Evolutionary conservation across 1,284 basidiomycete species (phyloP), one percentile per base, ranked within the genome.

Genomic region (Cystobasidium slooffiae): DNA sequence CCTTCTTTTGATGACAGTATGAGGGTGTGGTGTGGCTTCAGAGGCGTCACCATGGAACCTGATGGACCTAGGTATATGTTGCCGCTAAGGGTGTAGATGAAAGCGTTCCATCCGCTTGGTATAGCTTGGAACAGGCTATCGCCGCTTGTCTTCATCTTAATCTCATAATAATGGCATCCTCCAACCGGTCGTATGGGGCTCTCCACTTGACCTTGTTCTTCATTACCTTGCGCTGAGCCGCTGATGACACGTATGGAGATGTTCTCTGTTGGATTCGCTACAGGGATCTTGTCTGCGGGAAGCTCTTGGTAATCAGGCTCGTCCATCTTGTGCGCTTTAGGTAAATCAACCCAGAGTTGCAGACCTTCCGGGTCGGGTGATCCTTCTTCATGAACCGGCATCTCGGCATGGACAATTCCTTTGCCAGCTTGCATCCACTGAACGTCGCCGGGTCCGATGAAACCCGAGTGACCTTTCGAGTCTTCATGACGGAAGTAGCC

Each of bases 351-450:
- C 96, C 95, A 76, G 55, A 98, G 87, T 80, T 98, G 95, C 51
- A 98, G 85, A 7, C 93, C 95, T 41, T 80, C 86, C 80, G 79
- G 94, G 86, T 81, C 91, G 84, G 91, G 89, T 4, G 84, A 76
- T n/a, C 88, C 88, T 24, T 85, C 83, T 6, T 84, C 88, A 77
- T 91, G 90, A 5, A 93, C 85, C 2, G 96, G 95, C 92, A 97
- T 97, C 83, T 87, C 82, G 49, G 81, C 80, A 74, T 84, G 84
- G 63, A 79, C 68, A 43, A 80, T 80, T 0, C 84, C 85, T 70
- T 80, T 79, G 7, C 91, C 92, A 12, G 93, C 94, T 80, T 89
- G 90, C 94, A 97, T 97, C 92, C 93, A 97, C 80, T 97, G 94
- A 2, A 96, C 89, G 72, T 93, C 94, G 8, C 95, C 94, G 5